Evolutionary conservation across 2,329 filamentous ascomycete genomes (phyloP).

Genomic region (Colletotrichum paranaense): DNA sequence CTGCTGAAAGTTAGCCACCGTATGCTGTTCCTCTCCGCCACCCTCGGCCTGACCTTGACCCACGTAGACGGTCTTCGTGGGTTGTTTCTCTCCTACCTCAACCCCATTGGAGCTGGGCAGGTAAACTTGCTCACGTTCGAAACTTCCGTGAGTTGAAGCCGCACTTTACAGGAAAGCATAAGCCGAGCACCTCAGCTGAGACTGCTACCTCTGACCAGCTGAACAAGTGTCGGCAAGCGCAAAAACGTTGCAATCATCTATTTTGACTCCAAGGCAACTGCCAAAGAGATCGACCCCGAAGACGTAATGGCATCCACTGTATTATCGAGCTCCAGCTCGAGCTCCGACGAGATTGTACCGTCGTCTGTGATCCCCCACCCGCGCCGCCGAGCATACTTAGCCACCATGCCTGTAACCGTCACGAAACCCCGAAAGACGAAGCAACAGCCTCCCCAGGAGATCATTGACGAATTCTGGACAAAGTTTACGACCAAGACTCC

Average conservation of each 20-base stretch:
- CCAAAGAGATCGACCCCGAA: neutral
- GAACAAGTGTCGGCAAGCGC: neutral
- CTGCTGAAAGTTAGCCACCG: neutral
- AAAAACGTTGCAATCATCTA: neutral
- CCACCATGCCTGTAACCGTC: conserved; percentile 24
- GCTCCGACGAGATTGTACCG: neutral
- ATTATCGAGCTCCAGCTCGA: conserved; percentile 16
- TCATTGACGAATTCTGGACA: conserved; percentile 79
- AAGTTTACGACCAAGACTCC: conserved; percentile 78
- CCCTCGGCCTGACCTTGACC: neutral
- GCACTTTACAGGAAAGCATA: neutral
- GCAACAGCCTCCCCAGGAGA: conserved; percentile 72
- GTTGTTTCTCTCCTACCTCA: neutral
- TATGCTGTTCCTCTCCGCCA: neutral
- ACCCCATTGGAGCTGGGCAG: neutral
- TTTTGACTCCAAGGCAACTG: no score
- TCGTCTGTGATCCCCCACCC: neutral
- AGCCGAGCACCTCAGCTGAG: neutral
- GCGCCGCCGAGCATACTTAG: conserved; percentile 15
- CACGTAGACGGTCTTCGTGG: neutral
- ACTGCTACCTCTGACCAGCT: neutral
- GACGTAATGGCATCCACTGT: conserved; percentile 14
- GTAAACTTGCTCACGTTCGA: neutral
- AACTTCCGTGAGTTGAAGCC: neutral
- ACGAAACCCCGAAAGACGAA: conserved; percentile 44